Base-by-base conservation (phyloP, 371 early-diverging fungal genomes). In the Syncephalastrum contaminatum region DNA sequence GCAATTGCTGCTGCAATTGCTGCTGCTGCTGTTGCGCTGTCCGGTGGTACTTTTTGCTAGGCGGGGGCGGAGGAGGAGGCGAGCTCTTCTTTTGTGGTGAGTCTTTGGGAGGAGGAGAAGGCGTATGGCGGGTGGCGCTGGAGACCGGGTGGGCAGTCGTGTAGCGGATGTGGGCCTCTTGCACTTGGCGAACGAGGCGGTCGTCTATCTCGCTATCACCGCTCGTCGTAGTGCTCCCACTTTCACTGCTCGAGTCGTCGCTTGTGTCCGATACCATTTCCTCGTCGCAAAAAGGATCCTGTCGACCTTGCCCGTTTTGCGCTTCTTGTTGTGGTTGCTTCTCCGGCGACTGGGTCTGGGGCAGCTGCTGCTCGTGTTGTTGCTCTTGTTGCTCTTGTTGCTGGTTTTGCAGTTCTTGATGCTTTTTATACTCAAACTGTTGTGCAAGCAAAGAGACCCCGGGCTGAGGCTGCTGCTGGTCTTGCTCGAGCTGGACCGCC, bases 51-150 rank as follows among this genome's bases (percentile, higher is more conserved):
- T 73, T 76, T 54, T 63, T 70, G 42, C 71, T 72, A 0, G 71
- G 70, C 12, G 75, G 72, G 13, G 73, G 73, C 7, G 73, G 73
- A 0, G 73, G 71, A 13, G 73, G 71, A 2, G 71, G 77, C 4
- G 64, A 66, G 16, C 46, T 30, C 49, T 43, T 60, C 53, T 27
- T 56, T 46, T 42, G 57, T 7, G 15, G 12, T 51, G 60, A 50
- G 22, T 21, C 44, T 49, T 30, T 41, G 3, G 62, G 58, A 46
- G 54, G 56, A 19, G 56, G 55, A 15, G 60, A 46, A n/a, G 48
- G 45, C 13, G 61, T 40, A 12, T 42, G 3, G 16, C 43, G 18
- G 12, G 10, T 30, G 36, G 36, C 25, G 25, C 25, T 30, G 12
- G 36, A 5, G 36, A 30, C 36, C 10, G 36, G 36, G 10, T 30